These are phyloP conservation scores for Coemansia sp. DNA, from an alignment of 371 early-diverging fungal genomes.

Conservation along the genomic window DNA sequence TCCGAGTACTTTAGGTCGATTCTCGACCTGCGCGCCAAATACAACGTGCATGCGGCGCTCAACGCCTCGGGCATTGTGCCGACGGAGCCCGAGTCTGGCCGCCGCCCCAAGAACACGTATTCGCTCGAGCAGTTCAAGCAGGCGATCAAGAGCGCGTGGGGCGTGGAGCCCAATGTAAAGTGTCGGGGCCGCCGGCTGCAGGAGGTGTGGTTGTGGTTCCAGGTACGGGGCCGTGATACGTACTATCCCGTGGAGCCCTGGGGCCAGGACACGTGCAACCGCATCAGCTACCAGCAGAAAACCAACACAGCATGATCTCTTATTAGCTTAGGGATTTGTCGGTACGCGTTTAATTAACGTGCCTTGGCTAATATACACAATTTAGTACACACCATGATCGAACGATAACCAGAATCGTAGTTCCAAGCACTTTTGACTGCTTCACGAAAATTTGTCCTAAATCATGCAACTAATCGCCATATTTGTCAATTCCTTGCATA, in stretches of 20 bases:
- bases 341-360: no score
- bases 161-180: conserved; percentile 52
- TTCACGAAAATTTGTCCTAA: no score
- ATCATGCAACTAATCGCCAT: no score
- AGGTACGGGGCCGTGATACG: conserved; percentile 43
- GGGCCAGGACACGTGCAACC: conserved; percentile 42
- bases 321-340: no score
- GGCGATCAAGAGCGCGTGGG: conserved; percentile 53
- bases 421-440: no score
- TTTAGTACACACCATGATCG: no score
- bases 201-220: conserved; percentile 51
- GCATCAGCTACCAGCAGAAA: conserved; percentile 43
- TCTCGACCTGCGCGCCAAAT: conserved; percentile 56
- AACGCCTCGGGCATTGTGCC: conserved; percentile 63
- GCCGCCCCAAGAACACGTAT: conserved; percentile 52
- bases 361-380: no score
- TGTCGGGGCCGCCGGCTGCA: conserved; percentile 42
- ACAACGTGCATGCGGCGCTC: conserved; percentile 63
- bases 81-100: conserved; percentile 51
- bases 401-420: no score
- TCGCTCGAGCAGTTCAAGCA: conserved; percentile 53
- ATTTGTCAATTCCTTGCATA: no score
- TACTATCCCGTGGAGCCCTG: conserved; percentile 47
- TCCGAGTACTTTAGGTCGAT: conserved; percentile 59
- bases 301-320: no score